phyloP scores from a whole-genome alignment of 2,329 filamentous ascomycete species.

The Pestalotiopsis sp. region DNA sequence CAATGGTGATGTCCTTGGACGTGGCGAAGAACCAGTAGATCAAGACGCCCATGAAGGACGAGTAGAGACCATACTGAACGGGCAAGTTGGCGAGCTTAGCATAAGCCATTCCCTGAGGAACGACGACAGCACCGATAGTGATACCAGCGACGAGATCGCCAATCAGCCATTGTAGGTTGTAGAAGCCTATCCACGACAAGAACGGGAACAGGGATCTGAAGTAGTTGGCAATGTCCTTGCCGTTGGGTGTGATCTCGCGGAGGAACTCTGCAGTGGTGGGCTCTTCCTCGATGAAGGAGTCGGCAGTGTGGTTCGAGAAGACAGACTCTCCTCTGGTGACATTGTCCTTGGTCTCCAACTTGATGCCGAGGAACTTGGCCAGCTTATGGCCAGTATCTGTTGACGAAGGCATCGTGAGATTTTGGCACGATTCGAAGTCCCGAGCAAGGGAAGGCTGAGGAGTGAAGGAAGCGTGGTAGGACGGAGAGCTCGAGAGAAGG shows the following conservation, averaged over 20 bases:
- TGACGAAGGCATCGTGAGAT: conserved; percentile 37
- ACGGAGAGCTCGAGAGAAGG: not conserved
- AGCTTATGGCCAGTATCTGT: conserved; percentile 71
- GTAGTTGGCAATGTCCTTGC: conserved; percentile 60
- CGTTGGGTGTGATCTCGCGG: conserved; percentile 61
- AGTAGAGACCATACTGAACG: conserved; percentile 85
- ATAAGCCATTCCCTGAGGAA: conserved; percentile 98
- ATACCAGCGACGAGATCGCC: conserved; percentile 82
- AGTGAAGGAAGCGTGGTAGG: not conserved
- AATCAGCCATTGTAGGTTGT: conserved; percentile 86
- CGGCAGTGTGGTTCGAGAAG: conserved; percentile 71
- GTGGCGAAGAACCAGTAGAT: conserved; percentile 99
- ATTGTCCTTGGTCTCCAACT: conserved; percentile 66
- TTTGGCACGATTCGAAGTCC: not conserved
- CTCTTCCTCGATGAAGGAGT: conserved; percentile 81
- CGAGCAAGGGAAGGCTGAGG: not conserved
- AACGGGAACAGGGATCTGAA: conserved; percentile 81
- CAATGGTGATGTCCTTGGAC: conserved; percentile 97
- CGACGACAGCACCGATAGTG: conserved; percentile 69
- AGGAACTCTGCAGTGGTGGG: conserved; percentile 79
- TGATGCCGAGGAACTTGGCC: conserved; percentile 82
- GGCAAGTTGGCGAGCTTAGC: conserved; percentile 80
- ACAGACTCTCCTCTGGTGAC: conserved; percentile 79
- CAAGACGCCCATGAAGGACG: conserved; percentile 93
- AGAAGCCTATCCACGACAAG: conserved; percentile 81